Base-by-base conservation (phyloP, 768 basidiomycete genomes). In the Plicaturopsis crispa region DNA sequence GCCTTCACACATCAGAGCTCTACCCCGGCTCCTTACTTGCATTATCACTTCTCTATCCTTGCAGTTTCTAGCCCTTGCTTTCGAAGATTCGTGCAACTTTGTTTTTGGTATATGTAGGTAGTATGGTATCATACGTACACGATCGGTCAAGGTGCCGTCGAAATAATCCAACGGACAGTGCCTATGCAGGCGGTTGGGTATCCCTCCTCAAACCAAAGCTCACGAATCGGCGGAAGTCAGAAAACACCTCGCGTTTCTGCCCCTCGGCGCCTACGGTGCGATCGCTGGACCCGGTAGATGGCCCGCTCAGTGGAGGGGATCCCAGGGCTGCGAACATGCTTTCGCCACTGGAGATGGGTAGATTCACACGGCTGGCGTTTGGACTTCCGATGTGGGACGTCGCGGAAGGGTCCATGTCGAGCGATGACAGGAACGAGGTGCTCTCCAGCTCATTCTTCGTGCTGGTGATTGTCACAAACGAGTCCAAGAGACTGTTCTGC, bases 381-480 rank as follows among this genome's bases (percentile, higher is more conserved):
- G 67, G 75, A n/a, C 70, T 61, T 34, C 61, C 69, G 4, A 67
- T 56, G 43, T 69, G 63, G 10, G 66, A 61, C 2, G 69, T 60
- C 14, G 63, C 56, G 0, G 76, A 64, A 1, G 92, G 91, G 47
- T 98, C 93, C 96, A 99, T 99, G 59, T 99, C 96, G 22, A 99
- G 72, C 0, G 81, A 74, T 0, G 91, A 84, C 22, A 99, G 75
- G 72, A 99, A 97, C 0, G 96, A 98, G 0, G 86, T 84, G 55
- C 75, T 82, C 44, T 87, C 78, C 11, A 99, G 71, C 38, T 97
- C 91, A 19, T 78, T 73, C 55, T 90, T 88, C 4, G 87, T 92
- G 48, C 94, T 94, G 22, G 94, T 97, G 40, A 88, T 83, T 5
- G 87, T 84, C 28, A 97, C 67, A 66, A 98, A 99, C 16, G 81